Evolutionary conservation across 352 stramenopile species (phyloP).

Genomic region (Elongisporangium undulatum): DNA sequence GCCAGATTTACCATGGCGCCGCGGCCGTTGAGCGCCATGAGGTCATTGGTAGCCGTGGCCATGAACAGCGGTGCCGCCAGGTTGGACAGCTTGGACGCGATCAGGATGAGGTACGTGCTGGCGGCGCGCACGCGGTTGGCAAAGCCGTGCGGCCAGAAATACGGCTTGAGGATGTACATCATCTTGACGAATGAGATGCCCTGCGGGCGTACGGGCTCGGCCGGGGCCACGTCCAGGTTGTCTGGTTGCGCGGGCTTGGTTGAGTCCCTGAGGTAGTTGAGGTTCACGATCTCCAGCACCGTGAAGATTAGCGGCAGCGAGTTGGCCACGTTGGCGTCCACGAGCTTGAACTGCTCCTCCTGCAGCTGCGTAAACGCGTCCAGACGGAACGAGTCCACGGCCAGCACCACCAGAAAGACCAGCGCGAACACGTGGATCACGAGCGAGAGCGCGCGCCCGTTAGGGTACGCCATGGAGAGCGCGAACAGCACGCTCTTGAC

Average conservation of each 20-base stretch:
- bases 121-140: constrained; percentile 76
- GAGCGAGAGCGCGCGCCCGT: constrained; percentile 30
- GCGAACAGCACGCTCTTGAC: constrained; percentile 60
- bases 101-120: constrained; percentile 92
- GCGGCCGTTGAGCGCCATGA: constrained; percentile 64
- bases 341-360: constrained; percentile 44
- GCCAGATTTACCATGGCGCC: constrained; percentile 53
- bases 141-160: constrained; percentile 81
- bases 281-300: constrained; percentile 76
- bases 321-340: constrained; percentile 77
- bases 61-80: constrained; percentile 92
- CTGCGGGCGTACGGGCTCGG: constrained; percentile 21
- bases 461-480: constrained; percentile 43
- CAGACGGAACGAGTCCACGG: constrained; percentile 67
- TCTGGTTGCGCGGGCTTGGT: constrained; percentile 28
- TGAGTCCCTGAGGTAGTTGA: constrained; percentile 61
- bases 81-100: constrained; percentile 90
- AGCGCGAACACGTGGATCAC: constrained; percentile 43
- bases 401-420: constrained; percentile 57
- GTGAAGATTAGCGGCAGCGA: constrained; percentile 83
- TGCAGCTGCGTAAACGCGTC: constrained; percentile 57
- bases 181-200: constrained; percentile 84
- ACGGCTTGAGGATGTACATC: constrained; percentile 81
- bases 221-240: constrained; percentile 15
- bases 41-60: constrained; percentile 88